Evolutionary conservation across 2,329 filamentous ascomycete genomes (phyloP), one percentile per base, ranked within the genome.

Genomic region (Biscogniauxia sp.): DNA sequence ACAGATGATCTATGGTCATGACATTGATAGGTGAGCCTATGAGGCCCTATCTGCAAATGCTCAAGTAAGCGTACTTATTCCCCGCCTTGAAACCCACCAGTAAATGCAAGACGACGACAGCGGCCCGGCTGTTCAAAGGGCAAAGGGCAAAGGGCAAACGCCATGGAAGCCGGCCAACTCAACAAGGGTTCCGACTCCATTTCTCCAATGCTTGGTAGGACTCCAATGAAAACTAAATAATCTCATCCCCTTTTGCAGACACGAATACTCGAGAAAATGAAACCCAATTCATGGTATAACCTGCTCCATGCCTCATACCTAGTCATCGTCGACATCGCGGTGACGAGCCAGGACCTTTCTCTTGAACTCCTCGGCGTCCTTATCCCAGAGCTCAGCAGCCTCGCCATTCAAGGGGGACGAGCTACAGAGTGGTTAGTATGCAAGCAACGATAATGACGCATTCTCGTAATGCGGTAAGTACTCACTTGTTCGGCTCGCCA

Each of bases 401-500:
- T 99, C 93, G 61, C 93, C 96, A 71, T 99, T 99, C 65, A 99
- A 82, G 2, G 95, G 95, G 67, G 92, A 97, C 61, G 95, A 87
- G 76, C 94, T 98, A 64, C 60, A 54, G 28, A 57, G 37, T 32
- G 15, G 63, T 74, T 58, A 72, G 68, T 15, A 28, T 56, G 11
- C 54, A n/a, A 23, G 15, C 32, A 7, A 17, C 3, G 15, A 7
- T 19, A 19, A 54, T 13, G 32, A 11, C 60, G 5, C 13, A n/a
- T 52, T 2, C 26, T 2, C 26, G 11, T 25, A n/a, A 28, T 2
- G 13, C 49, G 20, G 52, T 54, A n/a, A 6, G 28, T 7, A 80
- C 91, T 77, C 80, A 98, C 95, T 99, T 99, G 80, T 99, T 99
- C 41, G 95, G 95, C 79, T 99, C 95, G 25, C 94, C 95, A 32